Evolutionary conservation across 352 stramenopile genomes (phyloP), one percentile per base, ranked within the genome.

Genomic region (Phytophthora sp.): DNA sequence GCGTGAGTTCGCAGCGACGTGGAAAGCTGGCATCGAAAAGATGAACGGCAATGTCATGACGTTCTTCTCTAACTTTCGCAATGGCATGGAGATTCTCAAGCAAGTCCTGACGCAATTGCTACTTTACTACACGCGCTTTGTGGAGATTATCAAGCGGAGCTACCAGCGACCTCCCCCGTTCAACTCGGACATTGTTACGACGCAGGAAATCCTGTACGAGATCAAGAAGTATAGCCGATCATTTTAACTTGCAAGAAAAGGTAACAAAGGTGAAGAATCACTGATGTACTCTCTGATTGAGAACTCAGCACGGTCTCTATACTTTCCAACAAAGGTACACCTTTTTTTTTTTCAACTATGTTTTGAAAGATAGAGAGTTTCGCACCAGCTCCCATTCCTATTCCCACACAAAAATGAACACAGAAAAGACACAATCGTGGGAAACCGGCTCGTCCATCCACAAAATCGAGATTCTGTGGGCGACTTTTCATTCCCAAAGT

Each of bases 81-180:
- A 99, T 72, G 96, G 96, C 31, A 99, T 99, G 95, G 97, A 99
- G 64, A 99, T 99, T 71, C 84, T 99, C 29, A 99, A 99, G 77
- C 96, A 99, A 80, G 96, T 99, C 26, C 77, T 99, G 45, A 99
- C 97, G 44, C 97, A 99, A 69, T 70, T 99, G 16, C 82, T 99
- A 23, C 80, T 99, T 1, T 99, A 99, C 82, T 99, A 99, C 80
- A 99, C 97, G 53, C 85, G 97, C 4, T 99, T 99, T 75, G 93
- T 99, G 62, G 96, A 99, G 75, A 89, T 99, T 20, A 87, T 99
- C 62, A 97, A 97, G 63, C 98, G 97, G 62, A 91, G 90, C 51
- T 98, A 86, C 76, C 74, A 85, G 31, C 71, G 80, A 46, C 78
- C 85, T 36, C 84, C 90, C 9, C 65, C 89, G 7, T 98, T 98